phyloP scores from a whole-genome alignment of 2,329 filamentous ascomycete species.

The Penicillium corylophilum region DNA sequence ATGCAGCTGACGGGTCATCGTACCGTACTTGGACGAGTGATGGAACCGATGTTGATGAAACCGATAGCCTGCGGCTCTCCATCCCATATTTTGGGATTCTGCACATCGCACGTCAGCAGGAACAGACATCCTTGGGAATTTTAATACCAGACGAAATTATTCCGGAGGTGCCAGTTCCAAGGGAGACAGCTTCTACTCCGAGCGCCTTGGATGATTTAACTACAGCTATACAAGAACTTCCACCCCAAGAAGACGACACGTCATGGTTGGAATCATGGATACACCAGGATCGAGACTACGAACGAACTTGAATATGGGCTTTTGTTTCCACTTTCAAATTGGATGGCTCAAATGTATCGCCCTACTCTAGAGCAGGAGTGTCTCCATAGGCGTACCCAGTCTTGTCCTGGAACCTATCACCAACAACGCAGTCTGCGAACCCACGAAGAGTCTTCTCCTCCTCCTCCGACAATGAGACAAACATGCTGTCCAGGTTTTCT shows the following conservation, averaged over 20 bases:
- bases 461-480: not conserved
- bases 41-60: not conserved
- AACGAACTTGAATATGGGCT: not conserved
- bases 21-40: not conserved
- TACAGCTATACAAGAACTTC: not conserved
- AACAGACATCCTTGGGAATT: not conserved
- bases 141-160: not conserved
- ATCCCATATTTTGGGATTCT: conserved; percentile 14
- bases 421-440: not conserved
- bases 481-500: conserved; percentile 36
- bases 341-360: not conserved
- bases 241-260: not conserved
- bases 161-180: not conserved
- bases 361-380: not conserved
- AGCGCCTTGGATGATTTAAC: not conserved
- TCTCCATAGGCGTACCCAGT: not conserved
- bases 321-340: not conserved
- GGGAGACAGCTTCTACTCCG: not conserved
- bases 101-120: not conserved
- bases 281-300: not conserved
- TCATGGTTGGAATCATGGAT: not conserved
- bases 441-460: not conserved
- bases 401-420: not conserved
- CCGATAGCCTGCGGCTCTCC: not conserved
- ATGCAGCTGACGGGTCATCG: conserved; percentile 9